phyloP scores from a whole-genome alignment of 495 filamentous ascomycete species.

The Aspergillus mulundensis region DNA sequence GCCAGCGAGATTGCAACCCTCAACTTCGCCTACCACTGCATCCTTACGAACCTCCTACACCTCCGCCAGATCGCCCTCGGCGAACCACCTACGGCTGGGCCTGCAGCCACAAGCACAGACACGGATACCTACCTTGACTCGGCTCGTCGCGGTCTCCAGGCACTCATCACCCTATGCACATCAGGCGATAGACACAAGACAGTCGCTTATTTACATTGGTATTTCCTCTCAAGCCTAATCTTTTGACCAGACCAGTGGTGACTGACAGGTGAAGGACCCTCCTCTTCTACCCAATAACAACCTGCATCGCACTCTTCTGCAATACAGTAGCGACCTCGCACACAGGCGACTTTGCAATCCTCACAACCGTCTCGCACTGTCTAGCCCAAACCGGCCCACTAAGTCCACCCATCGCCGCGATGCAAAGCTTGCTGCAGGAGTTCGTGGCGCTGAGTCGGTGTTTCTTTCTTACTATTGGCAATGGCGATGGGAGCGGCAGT shows the following conservation, averaged over 20 bases:
- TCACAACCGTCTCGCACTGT: constrained; percentile 14
- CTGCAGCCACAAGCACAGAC: not conserved
- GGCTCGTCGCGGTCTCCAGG: constrained; percentile 19
- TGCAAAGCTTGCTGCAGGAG: constrained; percentile 16
- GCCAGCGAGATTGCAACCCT: constrained; percentile 20
- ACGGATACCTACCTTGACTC: constrained; percentile 8
- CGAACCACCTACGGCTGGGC: not conserved
- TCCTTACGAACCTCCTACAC: constrained; percentile 19
- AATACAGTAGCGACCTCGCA: constrained; percentile 19
- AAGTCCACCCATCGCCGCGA: constrained; percentile 13
- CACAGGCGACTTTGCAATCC: constrained; percentile 18
- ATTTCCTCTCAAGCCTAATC: not conserved
- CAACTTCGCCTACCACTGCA: constrained; percentile 21
- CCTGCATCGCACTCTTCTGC: constrained; percentile 20
- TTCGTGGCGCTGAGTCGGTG: constrained; percentile 7
- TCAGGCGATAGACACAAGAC: constrained; percentile 16
- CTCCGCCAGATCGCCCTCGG: constrained; percentile 3
- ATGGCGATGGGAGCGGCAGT: not conserved
- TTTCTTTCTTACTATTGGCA: not conserved
- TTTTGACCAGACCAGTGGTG: no score
- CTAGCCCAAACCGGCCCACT: constrained; percentile 12
- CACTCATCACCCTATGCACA: constrained; percentile 19
- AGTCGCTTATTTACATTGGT: constrained; percentile 22
- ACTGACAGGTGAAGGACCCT: constrained; percentile 14
- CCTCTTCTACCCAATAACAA: constrained; percentile 19